Evolutionary conservation across 192 early-diverging fungal species (phyloP), one percentile per base, ranked within the genome.

Genomic region (Backusella circina): DNA sequence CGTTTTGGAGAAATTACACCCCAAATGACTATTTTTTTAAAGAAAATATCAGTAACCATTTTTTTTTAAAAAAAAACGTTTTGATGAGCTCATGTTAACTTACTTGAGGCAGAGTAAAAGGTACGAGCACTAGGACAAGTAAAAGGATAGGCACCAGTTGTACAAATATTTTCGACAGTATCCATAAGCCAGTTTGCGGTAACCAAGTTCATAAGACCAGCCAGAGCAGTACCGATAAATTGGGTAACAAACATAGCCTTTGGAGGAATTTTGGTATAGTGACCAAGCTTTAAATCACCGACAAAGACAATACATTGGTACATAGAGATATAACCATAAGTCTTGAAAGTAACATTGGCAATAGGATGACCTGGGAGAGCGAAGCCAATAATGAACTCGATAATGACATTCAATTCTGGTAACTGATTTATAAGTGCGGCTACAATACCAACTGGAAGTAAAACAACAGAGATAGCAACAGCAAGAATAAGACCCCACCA

Each of bases 291-390:
- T n/a, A 96, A 80, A 80, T 95, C 93, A 33, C 69, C 31, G 6
- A 91, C 76, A 32, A 97, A 90, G 28, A 85, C 85, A 35, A 97
- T 77, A 41, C 90, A 91, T 84, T 98, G 96, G n/a, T 85, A 79
- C 83, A 94, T 86, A 5, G 90, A 86, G 71, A 91, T 95, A 79
- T 90, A 91, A 57, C 92, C 93, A 70, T 93, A 89, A 13, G 93
- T 91, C 83, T 97, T 97, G 88, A 95, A 97, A 3, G 91, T 89
- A 39, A 95, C 90, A 66, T 95, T 94, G 75, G 90, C 91, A 38
- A 95, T 91, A 15, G 93, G 88, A 68, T 95, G 83, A 28, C 95
- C 96, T 7, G 94, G 93, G 21, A 91, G 79, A 5, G 93, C 85
- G 70, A 92, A 92, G 71, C 96, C 96, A 64, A 90, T 91, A 70